Evolutionary conservation across 805 yeast genomes (phyloP), one percentile per base, ranked within the genome.

Genomic region (Nakazawaea wyomingensis): DNA sequence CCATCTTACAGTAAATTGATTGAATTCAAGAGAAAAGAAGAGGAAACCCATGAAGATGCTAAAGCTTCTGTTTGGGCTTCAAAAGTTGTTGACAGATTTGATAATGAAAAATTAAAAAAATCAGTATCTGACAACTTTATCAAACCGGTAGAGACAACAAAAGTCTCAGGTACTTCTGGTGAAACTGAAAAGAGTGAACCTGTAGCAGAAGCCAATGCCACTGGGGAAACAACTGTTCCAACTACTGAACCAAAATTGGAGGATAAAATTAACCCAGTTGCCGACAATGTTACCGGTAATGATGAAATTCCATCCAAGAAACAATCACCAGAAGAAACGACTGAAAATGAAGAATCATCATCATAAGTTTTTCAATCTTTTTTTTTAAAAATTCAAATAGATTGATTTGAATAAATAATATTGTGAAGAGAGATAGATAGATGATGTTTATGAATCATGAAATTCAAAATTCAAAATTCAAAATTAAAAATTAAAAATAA

Each of bases 1-100:
- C 47, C 47, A 13, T 33, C 40, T 5, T 44, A 26, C 24, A 29
- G 34, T 9, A 44, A 39, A 30, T 44, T 44, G 37, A 35, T 44
- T 37, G 43, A 39, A 14, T 34, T 39, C 14, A 44, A 44, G 29
- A 18, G 35, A 24, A 34, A 30, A 22, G 47, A 44, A 14, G 47
- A 38, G 18, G 20, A 16, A 22, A 29, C 11, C 6, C 6, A 10
- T n/a, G 32, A 29, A 29, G 32, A 29, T 10, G 32, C 32, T 10
- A 29, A 29, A 14, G 13, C 32, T n/a, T 29, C 32, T 7, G 13
- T 6, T 6, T 29, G n/a, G 16, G 32, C 32, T 29, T 10, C 7
- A 10, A 13, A 11, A 10, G 16, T 29, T 10, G 13, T 29, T 11
- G 36, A 38, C 24, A 17, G 17, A n/a, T 43, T 21, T 22, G 33